These are phyloP conservation scores for Suillus variegatus DNA, from an alignment of 768 basidiomycete genomes.

Conservation along the genomic window DNA sequence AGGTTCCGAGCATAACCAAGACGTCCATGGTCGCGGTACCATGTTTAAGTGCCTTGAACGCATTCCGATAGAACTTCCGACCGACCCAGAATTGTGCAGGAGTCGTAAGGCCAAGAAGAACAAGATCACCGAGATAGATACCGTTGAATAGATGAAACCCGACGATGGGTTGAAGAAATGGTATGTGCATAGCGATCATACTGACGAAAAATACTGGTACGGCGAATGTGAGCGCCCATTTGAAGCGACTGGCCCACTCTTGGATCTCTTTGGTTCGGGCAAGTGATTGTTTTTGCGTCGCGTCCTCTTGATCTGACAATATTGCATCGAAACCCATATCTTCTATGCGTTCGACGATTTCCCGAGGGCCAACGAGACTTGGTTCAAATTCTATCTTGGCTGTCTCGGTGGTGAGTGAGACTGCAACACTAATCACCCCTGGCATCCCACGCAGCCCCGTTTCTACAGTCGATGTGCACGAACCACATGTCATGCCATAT, in stretches of 20 bases:
- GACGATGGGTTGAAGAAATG: conserved; percentile 56
- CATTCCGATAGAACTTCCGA: conserved; percentile 81
- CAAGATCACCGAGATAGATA: conserved; percentile 79
- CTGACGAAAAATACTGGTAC: conserved; percentile 91
- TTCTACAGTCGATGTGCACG: conserved; percentile 80
- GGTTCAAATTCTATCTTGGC: conserved; percentile 79
- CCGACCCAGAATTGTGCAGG: conserved; percentile 95
- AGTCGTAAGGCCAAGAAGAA: conserved; percentile 76
- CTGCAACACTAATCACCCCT: conserved; percentile 70
- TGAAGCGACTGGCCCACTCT: conserved; percentile 83
- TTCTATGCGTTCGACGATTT: conserved; percentile 84
- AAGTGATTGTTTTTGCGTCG: conserved; percentile 83
- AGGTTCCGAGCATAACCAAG: conserved; percentile 92
- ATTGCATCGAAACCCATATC: conserved; percentile 92
- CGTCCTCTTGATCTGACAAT: conserved; percentile 76
- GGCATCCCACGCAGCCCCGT: conserved; percentile 65
- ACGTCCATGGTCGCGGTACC: conserved; percentile 96
- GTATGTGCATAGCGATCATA: conserved; percentile 79
- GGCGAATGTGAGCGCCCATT: conserved; percentile 75
- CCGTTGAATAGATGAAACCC: conserved; percentile 56
- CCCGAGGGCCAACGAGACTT: conserved; percentile 70
- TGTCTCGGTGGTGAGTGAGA: conserved; percentile 76
- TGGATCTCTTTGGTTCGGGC: conserved; percentile 88
- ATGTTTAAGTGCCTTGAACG: conserved; percentile 91
- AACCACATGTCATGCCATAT: conserved; percentile 90